Conservation (phyloP, 495 filamentous ascomycete species). For the Apiosordaria backusii region DNA sequence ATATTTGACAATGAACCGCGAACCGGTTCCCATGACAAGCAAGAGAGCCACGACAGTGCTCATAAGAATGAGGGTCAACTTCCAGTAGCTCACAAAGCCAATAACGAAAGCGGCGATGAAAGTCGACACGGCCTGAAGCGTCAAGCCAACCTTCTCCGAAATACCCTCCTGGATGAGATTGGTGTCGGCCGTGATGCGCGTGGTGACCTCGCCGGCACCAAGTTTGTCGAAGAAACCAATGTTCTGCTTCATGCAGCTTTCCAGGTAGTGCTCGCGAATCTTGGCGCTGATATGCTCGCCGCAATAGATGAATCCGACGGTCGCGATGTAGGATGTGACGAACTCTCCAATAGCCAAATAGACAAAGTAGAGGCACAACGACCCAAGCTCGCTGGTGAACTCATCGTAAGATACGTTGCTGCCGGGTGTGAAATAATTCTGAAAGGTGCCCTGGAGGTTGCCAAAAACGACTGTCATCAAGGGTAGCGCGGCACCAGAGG, state of each 20-base stretch:
- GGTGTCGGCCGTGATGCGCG: constrained; percentile 86
- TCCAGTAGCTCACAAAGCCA: constrained; percentile 81
- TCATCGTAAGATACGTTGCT: constrained; percentile 41
- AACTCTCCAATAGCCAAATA: constrained; percentile 89
- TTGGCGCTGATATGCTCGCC: constrained; percentile 85
- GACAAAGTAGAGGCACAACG: constrained; percentile 79
- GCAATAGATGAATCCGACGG: constrained; percentile 88
- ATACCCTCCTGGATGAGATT: constrained; percentile 86
- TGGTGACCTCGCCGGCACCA: constrained; percentile 89
- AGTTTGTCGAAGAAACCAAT: constrained; percentile 91
- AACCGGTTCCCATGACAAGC: constrained; percentile 68
- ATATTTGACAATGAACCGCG: constrained; percentile 71
- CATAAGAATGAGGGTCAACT: constrained; percentile 74
- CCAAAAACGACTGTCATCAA: constrained; percentile 88
- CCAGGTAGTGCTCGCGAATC: constrained; percentile 79
- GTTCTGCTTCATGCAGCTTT: constrained; percentile 82
- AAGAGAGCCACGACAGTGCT: constrained; percentile 73
- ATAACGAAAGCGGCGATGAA: constrained; percentile 89
- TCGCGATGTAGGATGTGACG: constrained; percentile 72
- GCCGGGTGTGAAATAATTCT: constrained; percentile 51
- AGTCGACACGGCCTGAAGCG: constrained; percentile 67
- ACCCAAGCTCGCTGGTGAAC: constrained; percentile 59
- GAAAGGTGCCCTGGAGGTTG: constrained; percentile 68
- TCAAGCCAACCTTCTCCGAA: constrained; percentile 80
- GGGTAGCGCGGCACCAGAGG: constrained; percentile 75